Conservation (phyloP, 306 rosid species). For the Sechiopsis laciniata region DNA sequence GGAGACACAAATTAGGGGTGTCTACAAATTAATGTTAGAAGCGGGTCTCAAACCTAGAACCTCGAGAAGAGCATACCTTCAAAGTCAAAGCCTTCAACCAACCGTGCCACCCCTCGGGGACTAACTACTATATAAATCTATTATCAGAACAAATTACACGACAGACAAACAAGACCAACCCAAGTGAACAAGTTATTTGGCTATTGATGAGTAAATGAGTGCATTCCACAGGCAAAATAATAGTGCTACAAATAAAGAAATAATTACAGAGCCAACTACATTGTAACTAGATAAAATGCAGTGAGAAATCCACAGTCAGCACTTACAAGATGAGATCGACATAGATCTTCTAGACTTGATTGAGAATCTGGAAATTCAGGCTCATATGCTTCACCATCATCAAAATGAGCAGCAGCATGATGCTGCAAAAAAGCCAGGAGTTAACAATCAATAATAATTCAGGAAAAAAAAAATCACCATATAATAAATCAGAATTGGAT, state of each 20-base stretch:
- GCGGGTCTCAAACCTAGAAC: too few relatives aligned
- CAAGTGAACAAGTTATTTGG: background rate
- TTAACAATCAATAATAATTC: slow-evolving; percentile 31
- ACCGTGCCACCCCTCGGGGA: too few relatives aligned
- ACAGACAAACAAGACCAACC: background rate
- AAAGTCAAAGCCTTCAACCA: too few relatives aligned
- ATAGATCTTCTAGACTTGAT: slow-evolving; percentile 64
- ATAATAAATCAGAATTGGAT: too few relatives aligned
- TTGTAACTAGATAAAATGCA: background rate
- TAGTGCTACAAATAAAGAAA: slow-evolving; percentile 12
- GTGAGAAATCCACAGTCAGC: background rate
- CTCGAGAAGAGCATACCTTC: too few relatives aligned
- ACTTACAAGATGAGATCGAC: slow-evolving; percentile 93
- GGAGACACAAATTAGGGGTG: too few relatives aligned
- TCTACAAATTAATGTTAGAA: too few relatives aligned
- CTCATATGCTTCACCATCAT: slow-evolving; percentile 40
- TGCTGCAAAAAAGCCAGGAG: slow-evolving; percentile 36
- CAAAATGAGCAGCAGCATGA: slow-evolving; percentile 36
- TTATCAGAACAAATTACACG: background rate
- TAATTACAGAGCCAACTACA: background rate
- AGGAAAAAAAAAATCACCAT: background rate
- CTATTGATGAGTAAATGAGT: background rate
- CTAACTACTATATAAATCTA: background rate
- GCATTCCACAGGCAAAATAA: background rate
- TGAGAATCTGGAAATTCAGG: slow-evolving; percentile 48